A percentile compares a stretch with the other conserved stretches of the same genome.
These are phyloP conservation scores for Penicillium expansum DNA, from an alignment of 2,329 filamentous ascomycete species.

Conservation along the genomic window DNA sequence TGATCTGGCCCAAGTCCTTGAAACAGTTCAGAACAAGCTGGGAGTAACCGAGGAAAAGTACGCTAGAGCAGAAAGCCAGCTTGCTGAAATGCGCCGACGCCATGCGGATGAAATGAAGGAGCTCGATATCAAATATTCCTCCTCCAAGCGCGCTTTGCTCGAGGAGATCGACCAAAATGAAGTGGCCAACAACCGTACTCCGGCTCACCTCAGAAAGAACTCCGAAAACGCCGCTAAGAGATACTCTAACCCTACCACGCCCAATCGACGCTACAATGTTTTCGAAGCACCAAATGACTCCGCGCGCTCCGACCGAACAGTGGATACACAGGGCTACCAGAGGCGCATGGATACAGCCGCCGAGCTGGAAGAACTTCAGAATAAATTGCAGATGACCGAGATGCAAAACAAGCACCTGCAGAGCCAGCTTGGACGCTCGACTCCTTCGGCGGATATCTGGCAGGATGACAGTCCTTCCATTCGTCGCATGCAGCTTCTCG, in stretches of 20 bases:
- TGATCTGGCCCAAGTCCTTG: conserved; percentile 79
- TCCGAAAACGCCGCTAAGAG: conserved; percentile 57
- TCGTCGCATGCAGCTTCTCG: conserved; percentile 82
- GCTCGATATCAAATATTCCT: conserved; percentile 58
- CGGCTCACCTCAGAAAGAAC: conserved; percentile 64
- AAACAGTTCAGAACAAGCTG: conserved; percentile 83
- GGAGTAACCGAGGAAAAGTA: conserved; percentile 79
- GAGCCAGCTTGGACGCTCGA: conserved; percentile 72
- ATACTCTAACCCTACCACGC: conserved; percentile 74
- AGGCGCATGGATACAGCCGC: conserved; percentile 86
- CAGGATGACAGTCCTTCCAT: conserved; percentile 75
- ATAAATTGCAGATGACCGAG: conserved; percentile 86
- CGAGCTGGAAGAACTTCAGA: conserved; percentile 88
- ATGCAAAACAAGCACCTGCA: conserved; percentile 95
- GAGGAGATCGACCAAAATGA: conserved; percentile 88
- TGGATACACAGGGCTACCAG: conserved; percentile 79
- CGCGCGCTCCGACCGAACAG: conserved; percentile 76
- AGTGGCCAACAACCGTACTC: conserved; percentile 68
- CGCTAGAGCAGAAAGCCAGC: conserved; percentile 75
- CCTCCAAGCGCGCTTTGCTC: conserved; percentile 69
- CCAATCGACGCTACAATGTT: conserved; percentile 67
- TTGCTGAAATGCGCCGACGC: conserved; percentile 72
- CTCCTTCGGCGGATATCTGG: conserved; percentile 59
- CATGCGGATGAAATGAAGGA: conserved; percentile 70
- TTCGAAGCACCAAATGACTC: conserved; percentile 69